Conservation (phyloP, 2,329 filamentous ascomycete genomes). For the Coniochaeta prunicola region DNA sequence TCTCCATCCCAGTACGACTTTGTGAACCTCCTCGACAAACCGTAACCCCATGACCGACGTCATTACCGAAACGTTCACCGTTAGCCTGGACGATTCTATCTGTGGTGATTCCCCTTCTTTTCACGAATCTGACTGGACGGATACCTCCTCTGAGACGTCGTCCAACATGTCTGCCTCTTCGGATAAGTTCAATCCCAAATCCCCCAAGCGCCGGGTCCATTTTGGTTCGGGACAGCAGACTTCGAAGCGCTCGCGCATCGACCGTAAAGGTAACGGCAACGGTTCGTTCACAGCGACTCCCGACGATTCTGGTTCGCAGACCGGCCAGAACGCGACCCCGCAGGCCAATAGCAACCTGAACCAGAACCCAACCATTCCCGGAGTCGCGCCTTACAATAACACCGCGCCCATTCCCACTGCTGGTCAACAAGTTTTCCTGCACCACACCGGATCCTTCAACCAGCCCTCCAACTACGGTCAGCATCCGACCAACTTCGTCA, state of each 20-base stretch:
- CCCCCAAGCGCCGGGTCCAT: not conserved
- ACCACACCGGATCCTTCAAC: constrained; percentile 3
- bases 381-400: constrained; percentile 4
- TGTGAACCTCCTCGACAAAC: not conserved
- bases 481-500: not conserved
- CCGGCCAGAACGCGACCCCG: not conserved
- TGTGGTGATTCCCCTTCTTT: not conserved
- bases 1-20: not conserved
- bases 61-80: not conserved
- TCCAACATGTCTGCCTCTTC: not conserved
- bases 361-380: not conserved
- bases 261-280: not conserved
- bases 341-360: not conserved
- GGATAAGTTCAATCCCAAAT: not conserved
- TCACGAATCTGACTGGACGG: constrained; percentile 1
- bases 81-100: not conserved
- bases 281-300: not conserved
- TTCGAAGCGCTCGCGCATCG: not conserved
- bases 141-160: not conserved
- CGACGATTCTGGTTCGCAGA: not conserved
- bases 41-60: not conserved
- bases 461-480: not conserved
- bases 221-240: not conserved
- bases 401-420: constrained; percentile 4
- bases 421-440: constrained; percentile 11